Conservation (phyloP, 2,329 filamentous ascomycete genomes). For the Aspergillus alliaceus region DNA sequence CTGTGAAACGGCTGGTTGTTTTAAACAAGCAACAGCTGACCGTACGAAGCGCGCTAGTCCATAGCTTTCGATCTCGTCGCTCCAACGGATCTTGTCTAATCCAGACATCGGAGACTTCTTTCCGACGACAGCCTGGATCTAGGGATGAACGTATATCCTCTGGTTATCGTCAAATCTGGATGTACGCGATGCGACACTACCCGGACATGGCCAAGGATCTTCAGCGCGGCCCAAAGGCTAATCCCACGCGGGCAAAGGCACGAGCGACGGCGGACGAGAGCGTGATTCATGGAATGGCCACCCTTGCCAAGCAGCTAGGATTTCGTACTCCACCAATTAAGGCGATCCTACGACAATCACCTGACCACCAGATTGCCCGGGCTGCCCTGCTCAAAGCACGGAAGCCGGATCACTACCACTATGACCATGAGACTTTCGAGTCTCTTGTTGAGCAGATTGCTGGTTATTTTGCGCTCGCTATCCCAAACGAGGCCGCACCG, state of each 20-base stretch:
- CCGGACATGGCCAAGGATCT: conserved; percentile 11
- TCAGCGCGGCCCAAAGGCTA: conserved; percentile 1
- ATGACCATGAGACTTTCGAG: neutral
- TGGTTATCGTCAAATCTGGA: conserved; percentile 29
- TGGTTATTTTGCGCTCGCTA: conserved; percentile 1
- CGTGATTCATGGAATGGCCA: conserved; percentile 4
- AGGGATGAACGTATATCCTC: conserved; percentile 11
- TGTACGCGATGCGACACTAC: conserved; percentile 34
- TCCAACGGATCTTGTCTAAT: conserved; percentile 16
- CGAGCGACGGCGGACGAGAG: neutral
- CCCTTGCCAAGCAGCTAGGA: conserved; percentile 3
- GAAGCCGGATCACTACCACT: conserved; percentile 1
- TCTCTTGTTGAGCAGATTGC: conserved; percentile 2
- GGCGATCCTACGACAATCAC: neutral
- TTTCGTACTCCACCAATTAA: conserved; percentile 1
- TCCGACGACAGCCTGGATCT: conserved; percentile 14
- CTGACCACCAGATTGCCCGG: conserved; percentile 5
- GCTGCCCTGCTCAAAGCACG: conserved; percentile 5
- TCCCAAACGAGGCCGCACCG: conserved; percentile 2
- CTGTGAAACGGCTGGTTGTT: conserved; percentile 27
- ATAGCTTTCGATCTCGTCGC: neutral
- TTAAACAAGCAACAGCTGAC: conserved; percentile 4
- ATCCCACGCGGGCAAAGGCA: conserved; percentile 1
- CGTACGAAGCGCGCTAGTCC: neutral
- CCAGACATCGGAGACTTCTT: conserved; percentile 25